Evolutionary conservation across 2,329 filamentous ascomycete species (phyloP).

Genomic region (Epicoccum nigrum): DNA sequence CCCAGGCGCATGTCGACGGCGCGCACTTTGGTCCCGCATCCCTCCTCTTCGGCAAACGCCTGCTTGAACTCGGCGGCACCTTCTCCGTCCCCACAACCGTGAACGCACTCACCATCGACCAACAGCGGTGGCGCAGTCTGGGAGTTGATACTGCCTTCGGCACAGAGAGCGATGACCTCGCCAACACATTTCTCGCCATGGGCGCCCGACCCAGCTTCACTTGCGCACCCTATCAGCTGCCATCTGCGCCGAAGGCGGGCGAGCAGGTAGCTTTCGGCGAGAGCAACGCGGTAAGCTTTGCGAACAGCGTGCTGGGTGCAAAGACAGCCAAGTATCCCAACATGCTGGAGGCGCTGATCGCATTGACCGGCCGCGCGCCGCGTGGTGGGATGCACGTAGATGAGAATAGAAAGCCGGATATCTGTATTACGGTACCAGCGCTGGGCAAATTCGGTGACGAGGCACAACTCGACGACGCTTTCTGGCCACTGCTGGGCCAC

Average conservation of each 20-base stretch:
- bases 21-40: constrained; percentile 52
- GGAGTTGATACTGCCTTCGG: constrained; percentile 44
- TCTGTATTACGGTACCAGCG: not conserved
- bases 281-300: constrained; percentile 55
- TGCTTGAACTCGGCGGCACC: constrained; percentile 45
- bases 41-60: constrained; percentile 46
- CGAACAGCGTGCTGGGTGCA: constrained; percentile 55
- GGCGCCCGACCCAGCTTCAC: constrained; percentile 53
- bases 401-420: constrained; percentile 22
- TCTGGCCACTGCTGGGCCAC: constrained; percentile 52
- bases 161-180: constrained; percentile 43
- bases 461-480: constrained; percentile 39
- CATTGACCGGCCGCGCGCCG: constrained; percentile 51
- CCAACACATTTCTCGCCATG: constrained; percentile 49
- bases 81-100: constrained; percentile 50
- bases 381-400: constrained; percentile 36
- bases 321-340: constrained; percentile 56
- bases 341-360: constrained; percentile 53
- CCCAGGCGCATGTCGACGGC: constrained; percentile 54
- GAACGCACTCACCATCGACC: constrained; percentile 55
- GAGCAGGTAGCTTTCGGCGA: constrained; percentile 55
- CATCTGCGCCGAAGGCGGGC: constrained; percentile 42
- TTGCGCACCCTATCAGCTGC: constrained; percentile 53
- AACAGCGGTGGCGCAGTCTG: constrained; percentile 48
- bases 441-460: not conserved